A percentile compares a stretch with the other conserved stretches of the same genome.
These are phyloP conservation scores for Arabidopsis arenosa DNA, from an alignment of 345 rosid species.

Conservation along the genomic window DNA sequence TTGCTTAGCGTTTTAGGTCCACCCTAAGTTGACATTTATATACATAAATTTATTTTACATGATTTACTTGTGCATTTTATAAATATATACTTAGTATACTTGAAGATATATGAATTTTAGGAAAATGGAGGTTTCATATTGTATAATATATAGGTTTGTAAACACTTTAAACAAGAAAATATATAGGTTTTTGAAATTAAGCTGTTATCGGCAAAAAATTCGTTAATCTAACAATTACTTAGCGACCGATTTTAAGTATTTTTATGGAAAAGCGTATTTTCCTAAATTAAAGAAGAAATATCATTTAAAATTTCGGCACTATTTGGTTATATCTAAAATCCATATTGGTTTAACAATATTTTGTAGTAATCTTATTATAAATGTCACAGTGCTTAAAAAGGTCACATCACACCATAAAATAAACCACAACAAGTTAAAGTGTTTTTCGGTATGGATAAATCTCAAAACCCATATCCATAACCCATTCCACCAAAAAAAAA, in stretches of 20 bases:
- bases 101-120: not conserved
- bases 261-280: not conserved
- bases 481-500: conserved; percentile 18
- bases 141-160: not conserved
- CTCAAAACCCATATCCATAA: conserved; percentile 7
- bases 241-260: not conserved
- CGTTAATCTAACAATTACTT: not conserved
- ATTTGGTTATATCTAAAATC: not conserved
- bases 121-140: not conserved
- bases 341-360: not conserved
- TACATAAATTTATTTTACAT: not conserved
- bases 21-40: conserved; percentile 28
- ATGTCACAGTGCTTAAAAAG: not conserved
- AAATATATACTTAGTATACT: not conserved
- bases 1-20: conserved; percentile 31
- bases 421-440: not conserved
- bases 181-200: not conserved
- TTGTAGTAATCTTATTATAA: not conserved
- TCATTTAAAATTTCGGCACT: not conserved
- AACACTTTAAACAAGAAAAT: not conserved
- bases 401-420: not conserved
- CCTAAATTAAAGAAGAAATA: not conserved
- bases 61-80: conserved; percentile 29
- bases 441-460: not conserved
- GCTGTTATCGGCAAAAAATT: not conserved